A percentile compares a stretch with the other conserved stretches of the same genome.
These are phyloP conservation scores for Mucor lusitanicus DNA, from an alignment of 371 early-diverging fungal species.

Conservation along the genomic window DNA sequence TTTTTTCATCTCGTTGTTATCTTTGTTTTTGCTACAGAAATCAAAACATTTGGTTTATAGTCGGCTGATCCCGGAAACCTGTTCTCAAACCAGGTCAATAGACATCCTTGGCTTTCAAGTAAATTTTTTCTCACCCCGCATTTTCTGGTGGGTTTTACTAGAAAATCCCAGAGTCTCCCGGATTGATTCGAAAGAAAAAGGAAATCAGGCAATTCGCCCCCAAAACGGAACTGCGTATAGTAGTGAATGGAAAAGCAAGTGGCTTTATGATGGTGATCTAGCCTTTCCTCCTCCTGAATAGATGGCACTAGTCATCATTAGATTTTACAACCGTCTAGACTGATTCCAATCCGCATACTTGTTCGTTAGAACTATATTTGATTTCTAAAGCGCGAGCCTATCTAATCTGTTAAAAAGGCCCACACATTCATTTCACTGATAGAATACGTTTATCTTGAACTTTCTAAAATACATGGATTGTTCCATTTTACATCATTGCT, in stretches of 20 bases:
- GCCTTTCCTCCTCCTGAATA: background rate
- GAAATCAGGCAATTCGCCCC: background rate
- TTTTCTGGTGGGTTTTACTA: background rate
- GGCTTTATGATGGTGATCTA: background rate
- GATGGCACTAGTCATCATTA: background rate
- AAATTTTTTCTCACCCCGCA: slow-evolving; percentile 1
- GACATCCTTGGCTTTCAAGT: background rate
- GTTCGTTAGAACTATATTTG: background rate
- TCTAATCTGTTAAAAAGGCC: background rate
- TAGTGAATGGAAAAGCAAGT: background rate
- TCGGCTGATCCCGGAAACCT: background rate
- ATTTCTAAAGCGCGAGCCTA: background rate
- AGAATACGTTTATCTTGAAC: background rate
- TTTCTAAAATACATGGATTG: background rate
- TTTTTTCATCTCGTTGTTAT: background rate
- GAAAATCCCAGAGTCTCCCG: background rate
- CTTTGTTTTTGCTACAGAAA: background rate
- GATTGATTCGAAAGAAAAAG: background rate
- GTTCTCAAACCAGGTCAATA: background rate
- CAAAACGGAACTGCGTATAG: background rate
- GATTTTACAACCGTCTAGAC: background rate
- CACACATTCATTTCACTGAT: background rate
- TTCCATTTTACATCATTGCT: background rate
- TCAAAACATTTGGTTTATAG: background rate
- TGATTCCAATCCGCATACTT: background rate